Evolutionary conservation across 805 yeast genomes (phyloP), one percentile per base, ranked within the genome.

Genomic region (Saccharomycopsis babjevae): DNA sequence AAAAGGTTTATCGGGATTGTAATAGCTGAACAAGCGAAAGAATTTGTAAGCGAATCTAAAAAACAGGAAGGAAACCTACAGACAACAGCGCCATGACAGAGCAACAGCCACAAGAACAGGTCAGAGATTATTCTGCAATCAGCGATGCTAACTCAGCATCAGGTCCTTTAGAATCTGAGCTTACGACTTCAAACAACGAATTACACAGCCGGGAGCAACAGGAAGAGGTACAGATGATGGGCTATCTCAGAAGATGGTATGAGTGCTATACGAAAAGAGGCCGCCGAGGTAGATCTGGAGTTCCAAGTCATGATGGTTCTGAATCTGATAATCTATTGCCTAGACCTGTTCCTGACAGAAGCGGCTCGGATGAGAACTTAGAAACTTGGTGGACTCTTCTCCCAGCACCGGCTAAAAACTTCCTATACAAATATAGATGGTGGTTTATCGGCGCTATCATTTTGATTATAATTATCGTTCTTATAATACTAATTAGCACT

Each of bases 291-390:
- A 15, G 25, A 8, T 18, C 22, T 42, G 2, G 3, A 18, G 3
- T 13, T 1, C 50, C 52, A 20, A 50, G 20, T 36, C 7, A 30
- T 18, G 40, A 54, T 10, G 25, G 13, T 18, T 38, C 58, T 18
- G 42, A 36, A 25, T 30, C 43, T 16, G 30, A 54, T 10, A 20
- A 25, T 15, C 16, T 58, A 15, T 39, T 58, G 39, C 60, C 60
- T 38, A 22, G 60, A 16, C 60, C 60, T 34, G 57, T 58, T 22
- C 56, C 60, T 15, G 60, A 58, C 32, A 13, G 57, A 7, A 11
- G 25, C 5, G 8, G 15, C 18, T 10, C 32, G 1, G 57, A 52
- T 30, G 32, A 18, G 13, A 16, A 18, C 13, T 10, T 46, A 5
- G 36, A 28, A 0, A 30, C 25, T 28, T 59, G 61, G 61, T 55